A percentile compares a stretch with the other conserved stretches of the same genome.
Conservation (phyloP, 176 grass and related monocot genomes). For the Ampelocalamus luodianensis region DNA sequence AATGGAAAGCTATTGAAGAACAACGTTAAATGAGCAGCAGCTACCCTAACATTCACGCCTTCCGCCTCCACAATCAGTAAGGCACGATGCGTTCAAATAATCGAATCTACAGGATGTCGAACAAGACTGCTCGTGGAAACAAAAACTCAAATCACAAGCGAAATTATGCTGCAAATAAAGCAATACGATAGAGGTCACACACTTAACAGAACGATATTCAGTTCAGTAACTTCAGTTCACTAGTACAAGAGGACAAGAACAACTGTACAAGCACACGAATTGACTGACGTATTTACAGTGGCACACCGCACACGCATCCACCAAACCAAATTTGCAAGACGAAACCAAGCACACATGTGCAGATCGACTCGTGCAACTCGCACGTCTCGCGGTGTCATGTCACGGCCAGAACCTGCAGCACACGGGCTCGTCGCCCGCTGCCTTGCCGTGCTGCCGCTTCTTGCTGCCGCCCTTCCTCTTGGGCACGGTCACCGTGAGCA, state of each 20-base stretch:
- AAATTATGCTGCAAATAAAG: neutral
- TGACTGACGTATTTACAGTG: neutral
- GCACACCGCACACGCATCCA: neutral
- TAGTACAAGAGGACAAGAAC: neutral
- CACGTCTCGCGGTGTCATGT: neutral
- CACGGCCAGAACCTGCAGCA: conserved; percentile 56
- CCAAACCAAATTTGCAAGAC: neutral
- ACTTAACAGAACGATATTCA: neutral
- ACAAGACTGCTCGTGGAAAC: neutral
- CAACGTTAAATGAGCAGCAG: conserved; percentile 16
- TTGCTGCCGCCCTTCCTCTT: conserved; percentile 39
- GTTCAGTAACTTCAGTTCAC: neutral
- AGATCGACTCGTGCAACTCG: neutral
- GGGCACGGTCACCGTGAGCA: conserved; percentile 67
- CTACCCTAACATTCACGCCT: neutral
- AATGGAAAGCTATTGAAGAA: conserved; percentile 38
- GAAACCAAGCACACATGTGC: neutral
- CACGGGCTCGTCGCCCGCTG: conserved; percentile 13
- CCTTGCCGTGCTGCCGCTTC: conserved; percentile 31
- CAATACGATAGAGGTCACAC: neutral
- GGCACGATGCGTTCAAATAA: neutral
- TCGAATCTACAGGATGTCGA: neutral
- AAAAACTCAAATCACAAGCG: too few relatives aligned
- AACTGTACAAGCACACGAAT: neutral
- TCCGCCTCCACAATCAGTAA: neutral